These are phyloP conservation scores for Suillus hirtellus DNA, from an alignment of 768 basidiomycete genomes.

Conservation along the genomic window DNA sequence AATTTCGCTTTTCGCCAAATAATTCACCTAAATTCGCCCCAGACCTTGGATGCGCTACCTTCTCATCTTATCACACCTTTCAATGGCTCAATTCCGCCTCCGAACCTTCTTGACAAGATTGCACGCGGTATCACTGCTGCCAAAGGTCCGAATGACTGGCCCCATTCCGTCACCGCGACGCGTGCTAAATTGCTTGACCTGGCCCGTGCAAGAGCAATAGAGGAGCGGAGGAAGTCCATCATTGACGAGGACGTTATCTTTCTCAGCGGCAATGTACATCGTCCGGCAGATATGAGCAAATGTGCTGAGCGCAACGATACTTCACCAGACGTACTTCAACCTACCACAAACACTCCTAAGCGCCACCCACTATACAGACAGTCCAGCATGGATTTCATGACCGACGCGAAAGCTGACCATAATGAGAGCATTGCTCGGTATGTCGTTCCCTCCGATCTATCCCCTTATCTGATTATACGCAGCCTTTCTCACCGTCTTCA, in stretches of 20 bases:
- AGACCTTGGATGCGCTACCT: constrained; percentile 85
- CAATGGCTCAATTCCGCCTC: constrained; percentile 79
- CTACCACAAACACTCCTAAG: constrained; percentile 51
- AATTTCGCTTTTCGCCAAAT: constrained; percentile 7
- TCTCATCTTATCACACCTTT: constrained; percentile 85
- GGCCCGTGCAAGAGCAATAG: constrained; percentile 64
- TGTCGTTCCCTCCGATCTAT: constrained; percentile 29
- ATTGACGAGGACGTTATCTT: constrained; percentile 47
- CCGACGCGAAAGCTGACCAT: constrained; percentile 40
- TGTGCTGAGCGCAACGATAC: constrained; percentile 17
- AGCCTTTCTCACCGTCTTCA: constrained; percentile 7
- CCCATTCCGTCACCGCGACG: constrained; percentile 78
- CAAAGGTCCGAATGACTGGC: constrained; percentile 79
- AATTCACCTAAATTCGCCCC: neutral
- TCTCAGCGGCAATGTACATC: constrained; percentile 13
- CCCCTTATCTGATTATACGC: constrained; percentile 6
- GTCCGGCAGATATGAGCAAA: constrained; percentile 4
- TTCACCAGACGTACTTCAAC: constrained; percentile 42
- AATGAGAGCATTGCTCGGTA: constrained; percentile 65
- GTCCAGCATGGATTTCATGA: constrained; percentile 88
- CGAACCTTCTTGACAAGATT: constrained; percentile 85
- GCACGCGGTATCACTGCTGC: constrained; percentile 74
- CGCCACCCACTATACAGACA: constrained; percentile 70
- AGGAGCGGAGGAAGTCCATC: constrained; percentile 42
- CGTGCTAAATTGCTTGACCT: constrained; percentile 82